phyloP scores from a whole-genome alignment of 805 yeast genomes.

The Ogataea minuta region DNA sequence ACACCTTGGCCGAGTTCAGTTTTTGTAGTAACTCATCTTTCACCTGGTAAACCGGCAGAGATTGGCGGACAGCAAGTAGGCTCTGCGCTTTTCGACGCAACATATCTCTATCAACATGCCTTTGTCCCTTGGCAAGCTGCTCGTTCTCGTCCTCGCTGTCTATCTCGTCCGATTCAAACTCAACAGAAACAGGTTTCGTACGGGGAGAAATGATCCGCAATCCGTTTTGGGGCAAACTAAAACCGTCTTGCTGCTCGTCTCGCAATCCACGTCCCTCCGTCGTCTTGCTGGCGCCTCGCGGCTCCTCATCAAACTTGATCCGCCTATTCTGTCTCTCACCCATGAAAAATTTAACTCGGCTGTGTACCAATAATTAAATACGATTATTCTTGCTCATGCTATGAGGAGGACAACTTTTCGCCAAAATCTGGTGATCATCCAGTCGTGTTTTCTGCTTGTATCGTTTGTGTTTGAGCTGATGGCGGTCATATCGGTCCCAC shows the following conservation, averaged over 20 bases:
- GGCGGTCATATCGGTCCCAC: constrained; percentile 61
- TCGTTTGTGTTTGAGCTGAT: constrained; percentile 58
- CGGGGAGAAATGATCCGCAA: too few relatives aligned
- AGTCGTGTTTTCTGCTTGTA: constrained; percentile 36
- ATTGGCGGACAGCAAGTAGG: constrained; percentile 51
- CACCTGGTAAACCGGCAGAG: constrained; percentile 75
- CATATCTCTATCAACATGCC: constrained; percentile 7
- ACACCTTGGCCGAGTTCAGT: constrained; percentile 57
- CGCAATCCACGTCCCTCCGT: too few relatives aligned
- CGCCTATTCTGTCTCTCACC: constrained; percentile 28
- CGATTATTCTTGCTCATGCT: background rate
- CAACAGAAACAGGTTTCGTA: constrained; percentile 9
- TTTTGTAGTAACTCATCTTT: constrained; percentile 59
- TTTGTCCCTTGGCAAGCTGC: constrained; percentile 23
- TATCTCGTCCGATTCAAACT: constrained; percentile 10
- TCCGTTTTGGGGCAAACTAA: too few relatives aligned
- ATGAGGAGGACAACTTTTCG: constrained; percentile 13
- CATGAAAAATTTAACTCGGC: constrained; percentile 8
- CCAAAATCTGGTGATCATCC: constrained; percentile 21
- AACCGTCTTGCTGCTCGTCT: too few relatives aligned
- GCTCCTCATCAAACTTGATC: constrained; percentile 23
- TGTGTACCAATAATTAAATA: constrained; percentile 1
- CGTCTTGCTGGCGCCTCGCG: too few relatives aligned
- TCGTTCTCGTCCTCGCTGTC: constrained; percentile 26
- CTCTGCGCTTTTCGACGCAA: constrained; percentile 41